Base-by-base conservation (phyloP, 2,329 filamentous ascomycete species). In the Hypoxylon sp. region DNA sequence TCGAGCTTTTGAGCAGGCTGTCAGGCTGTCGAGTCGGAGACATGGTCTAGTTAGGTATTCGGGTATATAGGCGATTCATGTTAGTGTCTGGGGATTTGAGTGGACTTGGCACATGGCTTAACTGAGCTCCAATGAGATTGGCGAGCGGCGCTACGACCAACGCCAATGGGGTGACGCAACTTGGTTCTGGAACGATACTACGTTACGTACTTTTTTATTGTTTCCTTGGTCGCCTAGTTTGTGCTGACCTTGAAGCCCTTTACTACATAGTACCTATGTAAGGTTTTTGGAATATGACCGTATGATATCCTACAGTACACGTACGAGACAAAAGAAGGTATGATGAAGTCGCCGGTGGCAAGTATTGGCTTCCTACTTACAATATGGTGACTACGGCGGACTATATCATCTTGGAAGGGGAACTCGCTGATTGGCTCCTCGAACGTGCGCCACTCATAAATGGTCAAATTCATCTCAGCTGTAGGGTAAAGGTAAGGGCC, bases 181-280 rank as follows among this genome's bases (percentile, higher is more conserved):
- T n/a, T n/a, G 8, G 51, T 68, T 68, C 65, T 68, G 23, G 62
- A 65, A 68, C 51, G 27, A 65, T 68, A 53, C 53, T 54, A 61
- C 61, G 57, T 62, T 65, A 60, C 62, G 37, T 62, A 67, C 19
- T 12, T 27, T 14, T 7, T 39, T 25, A 16, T 16, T 1, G 25
- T 29, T 9, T 16, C 23, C 12, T 25, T 16, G 9, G 21, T n/a
- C n/a, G 25, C 14, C 14, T 16, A 19, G 30, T 21, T 27, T 52
- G 41, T 21, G 34, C 51, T 43, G 25, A 54, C 19, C 11, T 9
- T 21, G n/a, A 29, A 25, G 2, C 46, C 6, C 19, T 46, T 23
- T 21, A n/a, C n/a, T n/a, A n/a, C n/a, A n/a, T n/a, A n/a, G n/a
- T n/a, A n/a, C n/a, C n/a, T n/a, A n/a, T n/a, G n/a, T 27, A 23